Base-by-base conservation (phyloP, 768 basidiomycete genomes). In the Pilatotrama ljubarskyi region DNA sequence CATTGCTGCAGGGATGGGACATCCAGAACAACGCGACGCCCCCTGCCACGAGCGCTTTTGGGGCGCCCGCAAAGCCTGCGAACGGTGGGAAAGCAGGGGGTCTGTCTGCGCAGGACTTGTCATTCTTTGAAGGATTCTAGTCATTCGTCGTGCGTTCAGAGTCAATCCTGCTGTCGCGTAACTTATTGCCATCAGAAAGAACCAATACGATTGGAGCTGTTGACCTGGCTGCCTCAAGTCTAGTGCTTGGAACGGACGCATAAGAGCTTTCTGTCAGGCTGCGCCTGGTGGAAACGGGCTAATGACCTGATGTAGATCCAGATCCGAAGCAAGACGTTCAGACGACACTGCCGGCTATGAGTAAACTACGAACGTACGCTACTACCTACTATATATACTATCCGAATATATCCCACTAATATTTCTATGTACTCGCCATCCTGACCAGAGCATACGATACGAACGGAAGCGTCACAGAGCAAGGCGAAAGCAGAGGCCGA, bases 41-140 rank as follows among this genome's bases (percentile, higher is more conserved):
- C 17, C 36, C 57, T 14, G 44, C 36, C 9, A 15, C 17, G 48
- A n/a, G n/a, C 47, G 18, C 26, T 22, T 25, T 55, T 18, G 35
- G 52, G 10, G 26, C 40, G 17, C 42, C 25, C 20, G 42, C 24
- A 63, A 70, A 48, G 62, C 71, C 60, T 44, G 36, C 49, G 47
- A 47, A 48, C 2, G 29, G 69, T 48, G 54, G 64, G 64, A 68
- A 66, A 20, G 73, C 67, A n/a, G 84, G 85, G 13, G 88, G 87
- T 4, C 71, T 93, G 50, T 89, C 87, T 3, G 91, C 90, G 2
- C 89, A 91, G 73, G 93, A 93, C 79, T 71, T 93, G 51, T 91
- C 87, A 17, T 94, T 95, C 72, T 95, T 94, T 70, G 92, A 94
- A 73, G 88, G 90, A 36, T 67, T 88, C 32, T 90, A 55, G 55